Percentiles rank a stretch among this genome's conserved stretches.
Conservation (phyloP, 2,329 filamentous ascomycete species). For the Venturia pyrina region DNA sequence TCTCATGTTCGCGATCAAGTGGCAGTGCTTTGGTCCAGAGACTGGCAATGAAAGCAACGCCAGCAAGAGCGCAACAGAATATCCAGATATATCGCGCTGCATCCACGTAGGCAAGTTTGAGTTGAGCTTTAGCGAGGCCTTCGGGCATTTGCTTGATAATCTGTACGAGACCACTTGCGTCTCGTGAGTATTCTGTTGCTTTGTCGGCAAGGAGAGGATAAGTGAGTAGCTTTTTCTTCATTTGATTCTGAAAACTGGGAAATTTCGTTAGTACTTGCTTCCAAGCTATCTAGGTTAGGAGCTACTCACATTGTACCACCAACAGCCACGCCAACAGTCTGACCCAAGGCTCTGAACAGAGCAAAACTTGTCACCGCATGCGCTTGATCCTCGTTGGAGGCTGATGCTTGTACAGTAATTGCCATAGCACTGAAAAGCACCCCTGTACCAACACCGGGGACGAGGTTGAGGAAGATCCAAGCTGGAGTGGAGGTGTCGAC, state of each 20-base stretch:
- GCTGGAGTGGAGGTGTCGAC: constrained; percentile 39
- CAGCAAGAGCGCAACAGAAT: constrained; percentile 44
- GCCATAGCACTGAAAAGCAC: constrained; percentile 55
- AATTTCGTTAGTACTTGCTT: neutral
- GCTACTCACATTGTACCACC: constrained; percentile 46
- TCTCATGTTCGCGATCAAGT: constrained; percentile 13
- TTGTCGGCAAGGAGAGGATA: constrained; percentile 39
- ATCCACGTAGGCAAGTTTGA: constrained; percentile 45
- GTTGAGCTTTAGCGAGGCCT: constrained; percentile 29
- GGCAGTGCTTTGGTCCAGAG: constrained; percentile 38
- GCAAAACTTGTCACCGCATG: constrained; percentile 55
- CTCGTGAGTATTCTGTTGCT: constrained; percentile 42
- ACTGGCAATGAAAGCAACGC: constrained; percentile 40
- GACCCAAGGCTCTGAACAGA: constrained; percentile 57
- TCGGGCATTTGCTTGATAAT: constrained; percentile 46
- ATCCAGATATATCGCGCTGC: constrained; percentile 46
- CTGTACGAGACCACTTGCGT: constrained; percentile 49
- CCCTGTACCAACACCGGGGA: constrained; percentile 52
- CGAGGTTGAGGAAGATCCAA: constrained; percentile 53
- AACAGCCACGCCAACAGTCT: constrained; percentile 55
- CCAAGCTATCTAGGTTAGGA: neutral
- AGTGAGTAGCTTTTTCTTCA: constrained; percentile 40
- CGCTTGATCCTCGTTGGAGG: constrained; percentile 46
- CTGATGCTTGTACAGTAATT: constrained; percentile 53
- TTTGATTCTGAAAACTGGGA: constrained; percentile 51